Conservation (phyloP, 345 rosid species). For the Syzygium aromaticum region DNA sequence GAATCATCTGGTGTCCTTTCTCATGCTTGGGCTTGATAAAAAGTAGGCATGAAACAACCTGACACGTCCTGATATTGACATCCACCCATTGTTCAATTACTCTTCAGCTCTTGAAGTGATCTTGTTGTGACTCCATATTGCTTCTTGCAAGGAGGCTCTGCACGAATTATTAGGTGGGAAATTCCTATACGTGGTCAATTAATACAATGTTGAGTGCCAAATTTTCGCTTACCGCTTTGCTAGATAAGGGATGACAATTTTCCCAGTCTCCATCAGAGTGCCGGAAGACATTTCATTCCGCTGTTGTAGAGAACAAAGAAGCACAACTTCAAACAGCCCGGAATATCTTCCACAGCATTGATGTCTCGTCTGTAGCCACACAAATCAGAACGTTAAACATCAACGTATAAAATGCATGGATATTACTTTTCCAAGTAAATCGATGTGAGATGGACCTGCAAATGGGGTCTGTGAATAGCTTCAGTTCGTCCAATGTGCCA, state of each 20-base stretch:
- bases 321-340: constrained; percentile 26
- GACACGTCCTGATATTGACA: constrained; percentile 15
- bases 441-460: constrained; percentile 2
- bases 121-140: constrained; percentile 17
- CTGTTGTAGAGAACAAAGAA: constrained; percentile 26
- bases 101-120: constrained; percentile 21
- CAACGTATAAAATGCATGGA: neutral
- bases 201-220: neutral
- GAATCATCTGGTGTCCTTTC: constrained; percentile 8
- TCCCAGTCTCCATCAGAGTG: constrained; percentile 15
- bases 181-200: neutral
- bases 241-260: constrained; percentile 10
- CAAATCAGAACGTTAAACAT: neutral
- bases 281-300: constrained; percentile 28
- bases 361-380: constrained; percentile 32
- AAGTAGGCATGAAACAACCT: constrained; percentile 19
- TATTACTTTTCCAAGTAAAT: neutral
- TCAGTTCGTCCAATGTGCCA: constrained; percentile 27
- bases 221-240: constrained; percentile 10
- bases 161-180: constrained; percentile 10
- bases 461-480: constrained; percentile 23
- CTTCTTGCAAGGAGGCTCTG: constrained; percentile 29
- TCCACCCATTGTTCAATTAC: constrained; percentile 27
- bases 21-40: neutral
- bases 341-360: constrained; percentile 14